Conservation (phyloP, 2,329 filamentous ascomycete species). For the Talaromyces sp. region DNA sequence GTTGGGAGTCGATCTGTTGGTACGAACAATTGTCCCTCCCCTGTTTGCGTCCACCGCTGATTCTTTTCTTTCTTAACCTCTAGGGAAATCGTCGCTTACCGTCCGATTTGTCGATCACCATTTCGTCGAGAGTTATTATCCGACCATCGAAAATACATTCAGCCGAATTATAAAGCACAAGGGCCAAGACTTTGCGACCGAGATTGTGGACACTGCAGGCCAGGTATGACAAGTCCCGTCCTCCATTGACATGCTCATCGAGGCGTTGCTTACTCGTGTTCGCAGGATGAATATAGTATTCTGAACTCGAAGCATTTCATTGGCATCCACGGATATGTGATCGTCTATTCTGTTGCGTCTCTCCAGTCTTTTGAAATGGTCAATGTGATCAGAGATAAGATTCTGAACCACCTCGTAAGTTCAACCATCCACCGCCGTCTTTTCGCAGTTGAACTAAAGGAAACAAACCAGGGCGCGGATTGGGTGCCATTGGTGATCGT, state of each 20-base stretch:
- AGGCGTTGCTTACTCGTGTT: not conserved
- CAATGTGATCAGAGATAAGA: constrained; percentile 92
- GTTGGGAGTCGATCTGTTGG: constrained; percentile 90
- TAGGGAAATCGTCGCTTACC: constrained; percentile 95
- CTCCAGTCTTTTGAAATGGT: constrained; percentile 97
- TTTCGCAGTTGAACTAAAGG: constrained; percentile 8
- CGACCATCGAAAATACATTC: constrained; percentile 98
- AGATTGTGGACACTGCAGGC: constrained; percentile 97
- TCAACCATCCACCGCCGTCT: constrained; percentile 1
- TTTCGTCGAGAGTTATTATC: constrained; percentile 98
- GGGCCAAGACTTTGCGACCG: constrained; percentile 87
- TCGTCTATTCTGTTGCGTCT: constrained; percentile 95
- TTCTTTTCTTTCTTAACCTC: not conserved
- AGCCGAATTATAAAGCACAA: constrained; percentile 92
- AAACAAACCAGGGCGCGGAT: constrained; percentile 67
- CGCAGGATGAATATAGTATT: constrained; percentile 94
- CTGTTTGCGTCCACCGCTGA: constrained; percentile 12
- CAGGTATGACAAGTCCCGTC: constrained; percentile 56
- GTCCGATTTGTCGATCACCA: constrained; percentile 96
- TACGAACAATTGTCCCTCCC: constrained; percentile 39
- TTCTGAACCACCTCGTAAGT: constrained; percentile 85
- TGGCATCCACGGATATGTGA: constrained; percentile 97
- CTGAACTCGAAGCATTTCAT: constrained; percentile 99
- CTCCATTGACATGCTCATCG: not conserved
- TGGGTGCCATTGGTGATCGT: constrained; percentile 91